Conservation (phyloP, 2,329 filamentous ascomycete species). For the Pseudofabraea citricarpa region DNA sequence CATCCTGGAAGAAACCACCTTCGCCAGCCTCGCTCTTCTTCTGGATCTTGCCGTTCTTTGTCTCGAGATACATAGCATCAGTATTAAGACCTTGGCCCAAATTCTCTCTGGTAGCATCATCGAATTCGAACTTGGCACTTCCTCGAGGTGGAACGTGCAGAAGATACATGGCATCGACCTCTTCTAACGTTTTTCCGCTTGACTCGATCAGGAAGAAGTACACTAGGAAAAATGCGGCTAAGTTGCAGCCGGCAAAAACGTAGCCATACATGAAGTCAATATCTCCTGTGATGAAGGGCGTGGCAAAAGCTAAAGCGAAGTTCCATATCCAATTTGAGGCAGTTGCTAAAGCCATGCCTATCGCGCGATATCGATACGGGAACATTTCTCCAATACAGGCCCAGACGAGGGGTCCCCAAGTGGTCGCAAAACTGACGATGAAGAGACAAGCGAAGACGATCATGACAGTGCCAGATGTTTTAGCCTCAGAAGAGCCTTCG, state of each 20-base stretch:
- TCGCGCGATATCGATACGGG: slow-evolving; percentile 56
- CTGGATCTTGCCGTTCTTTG: neutral
- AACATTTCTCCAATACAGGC: slow-evolving; percentile 64
- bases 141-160: slow-evolving; percentile 30
- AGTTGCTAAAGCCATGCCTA: slow-evolving; percentile 56
- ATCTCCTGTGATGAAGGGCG: slow-evolving; percentile 67
- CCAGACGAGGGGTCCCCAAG: slow-evolving; percentile 69
- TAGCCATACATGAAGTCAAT: slow-evolving; percentile 65
- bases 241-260: slow-evolving; percentile 69
- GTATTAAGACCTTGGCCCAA: slow-evolving; percentile 9
- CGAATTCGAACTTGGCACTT: slow-evolving; percentile 12
- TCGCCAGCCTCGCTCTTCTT: slow-evolving; percentile 1
- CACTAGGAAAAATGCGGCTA: slow-evolving; percentile 58
- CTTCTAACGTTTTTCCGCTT: slow-evolving; percentile 29
- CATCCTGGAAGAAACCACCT: slow-evolving; percentile 1
- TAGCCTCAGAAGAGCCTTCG: slow-evolving; percentile 37
- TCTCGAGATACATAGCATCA: slow-evolving; percentile 14
- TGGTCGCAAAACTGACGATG: slow-evolving; percentile 65
- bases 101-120: slow-evolving; percentile 9
- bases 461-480: slow-evolving; percentile 59
- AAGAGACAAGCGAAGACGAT: slow-evolving; percentile 72
- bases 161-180: slow-evolving; percentile 23
- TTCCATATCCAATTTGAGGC: slow-evolving; percentile 61
- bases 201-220: slow-evolving; percentile 75
- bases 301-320: slow-evolving; percentile 56